Percentiles rank a stretch among this genome's conserved stretches.
Conservation (phyloP, 306 rosid genomes). For the Cicer bijugum region DNA sequence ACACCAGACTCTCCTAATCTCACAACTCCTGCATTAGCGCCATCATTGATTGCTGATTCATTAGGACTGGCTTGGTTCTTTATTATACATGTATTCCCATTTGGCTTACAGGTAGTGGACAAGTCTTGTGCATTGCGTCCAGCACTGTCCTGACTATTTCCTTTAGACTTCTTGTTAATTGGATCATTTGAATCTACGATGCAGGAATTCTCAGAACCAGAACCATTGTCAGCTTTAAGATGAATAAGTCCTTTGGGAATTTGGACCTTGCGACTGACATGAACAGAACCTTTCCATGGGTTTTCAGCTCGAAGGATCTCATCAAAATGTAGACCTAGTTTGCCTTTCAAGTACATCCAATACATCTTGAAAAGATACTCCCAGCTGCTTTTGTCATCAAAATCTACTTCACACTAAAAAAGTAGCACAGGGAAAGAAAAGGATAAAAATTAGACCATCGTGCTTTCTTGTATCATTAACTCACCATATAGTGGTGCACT, state of each 20-base stretch:
- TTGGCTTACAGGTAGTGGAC: conserved; percentile 41
- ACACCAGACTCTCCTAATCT: conserved; percentile 47
- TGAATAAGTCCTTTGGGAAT: conserved; percentile 43
- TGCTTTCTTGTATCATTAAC: neutral
- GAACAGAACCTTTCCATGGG: conserved; percentile 64
- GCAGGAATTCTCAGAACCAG: conserved; percentile 52
- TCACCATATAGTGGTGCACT: neutral
- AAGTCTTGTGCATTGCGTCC: conserved; percentile 45
- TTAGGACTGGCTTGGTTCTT: conserved; percentile 44
- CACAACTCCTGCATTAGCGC: conserved; percentile 45
- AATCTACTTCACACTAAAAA: conserved; percentile 70
- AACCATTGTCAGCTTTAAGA: conserved; percentile 52
- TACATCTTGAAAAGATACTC: conserved; percentile 99
- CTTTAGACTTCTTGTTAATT: conserved; percentile 45
- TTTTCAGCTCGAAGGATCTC: conserved; percentile 75
- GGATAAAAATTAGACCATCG: conserved; percentile 34
- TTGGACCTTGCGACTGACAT: conserved; percentile 52
- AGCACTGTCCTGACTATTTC: conserved; percentile 41
- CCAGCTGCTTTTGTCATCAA: conserved; percentile 96
- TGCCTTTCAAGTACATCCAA: conserved; percentile 75
- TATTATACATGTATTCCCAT: conserved; percentile 38
- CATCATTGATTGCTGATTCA: conserved; percentile 43
- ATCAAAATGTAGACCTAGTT: conserved; percentile 71
- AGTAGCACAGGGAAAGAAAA: conserved; percentile 19
- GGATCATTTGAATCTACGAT: conserved; percentile 50